Evolutionary conservation across 768 basidiomycete genomes (phyloP), one percentile per base, ranked within the genome.

Genomic region (Psilocybe cubensis): DNA sequence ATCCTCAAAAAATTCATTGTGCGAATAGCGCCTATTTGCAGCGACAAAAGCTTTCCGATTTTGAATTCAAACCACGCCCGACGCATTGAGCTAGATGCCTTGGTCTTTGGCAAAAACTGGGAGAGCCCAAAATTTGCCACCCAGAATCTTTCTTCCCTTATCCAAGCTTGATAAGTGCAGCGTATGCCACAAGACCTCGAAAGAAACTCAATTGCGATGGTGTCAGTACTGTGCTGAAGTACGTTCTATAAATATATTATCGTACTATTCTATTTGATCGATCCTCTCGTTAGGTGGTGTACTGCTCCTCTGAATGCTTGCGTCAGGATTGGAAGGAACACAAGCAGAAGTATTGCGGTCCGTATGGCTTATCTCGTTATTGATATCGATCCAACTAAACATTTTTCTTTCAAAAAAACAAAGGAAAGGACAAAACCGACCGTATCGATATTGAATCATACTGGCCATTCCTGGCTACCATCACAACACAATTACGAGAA

Each of bases 381-480:
- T 25, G 10, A 23, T 11, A 20, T 11, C 11, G 7, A 44, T 23
- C n/a, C n/a, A n/a, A n/a, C n/a, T n/a, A n/a, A 35, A 42, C 27
- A 9, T 24, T 24, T 24, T 18, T 7, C 14, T 24, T 5, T n/a
- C 5, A 1, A 18, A 25, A n/a, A 11, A 11, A 21, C 38, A 6
- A 6, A 33, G 7, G 10, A 7, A n/a, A 48, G 33, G 47, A 11
- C 25, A n/a, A 43, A 14, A 56, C 54, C 10, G 53, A 40, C 35
- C 33, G n/a, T 10, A 33, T 45, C 25, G 45, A 33, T 8, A 7
- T 79, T 3, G 52, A 56, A 6, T 46, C 59, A 2, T 76, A 75
- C 51, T 68, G 72, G 70, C 73, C 74, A 0, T 57, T 74, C 48
- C 54, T 77, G 14, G 72, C 71, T 9, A 60, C 54, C 42, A 62